Base-by-base conservation (phyloP, 2,329 filamentous ascomycete genomes). In the Colletotrichum sp. region DNA sequence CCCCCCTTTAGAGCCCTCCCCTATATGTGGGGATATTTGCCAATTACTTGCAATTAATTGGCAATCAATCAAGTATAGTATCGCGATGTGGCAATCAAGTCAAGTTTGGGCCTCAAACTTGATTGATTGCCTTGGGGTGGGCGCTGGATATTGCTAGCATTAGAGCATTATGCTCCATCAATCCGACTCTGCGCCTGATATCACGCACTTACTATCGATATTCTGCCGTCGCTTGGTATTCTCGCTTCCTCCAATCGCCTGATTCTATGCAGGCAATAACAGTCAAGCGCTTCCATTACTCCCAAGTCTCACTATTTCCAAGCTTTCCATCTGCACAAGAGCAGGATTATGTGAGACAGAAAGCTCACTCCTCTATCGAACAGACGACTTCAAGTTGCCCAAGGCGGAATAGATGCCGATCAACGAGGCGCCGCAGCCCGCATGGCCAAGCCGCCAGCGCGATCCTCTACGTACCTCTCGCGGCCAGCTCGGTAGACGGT, bases 371-470 rank as follows among this genome's bases (percentile, higher is more conserved):
- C 2, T 18, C 3, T 16, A 44, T 59, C 24, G 52, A n/a, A 36
- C 10, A 1, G 68, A 6, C 12, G 44, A 59, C 24, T 66, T 64
- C 8, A 21, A 63, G 21, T 16, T 64, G 32, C 55, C 63, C 57
- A 34, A 68, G 73, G 57, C 69, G 69, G 55, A 72, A 21, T 59
- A 44, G 63, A 34, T 30, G 73, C 69, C 73, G 73, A 72, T 76
- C 73, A 68, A 63, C 18, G 13, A 76, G 69, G 39, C 63, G 63
- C 63, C 63, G 63, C 62, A 55, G 49, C 26, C 68, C 62, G 62
- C 68, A 72, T 69, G 4, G 26, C 57, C 39, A 21, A 76, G 68
- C 39, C 44, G 44, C 44, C 63, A 28, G 1, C 18, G 21, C 18
- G 65, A 39, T 44, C 36, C 16, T 49, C 36, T 49, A 32, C 39